These are phyloP conservation scores for Rhodotorula taiwanensis DNA, from an alignment of 768 basidiomycete species.

Conservation along the genomic window DNA sequence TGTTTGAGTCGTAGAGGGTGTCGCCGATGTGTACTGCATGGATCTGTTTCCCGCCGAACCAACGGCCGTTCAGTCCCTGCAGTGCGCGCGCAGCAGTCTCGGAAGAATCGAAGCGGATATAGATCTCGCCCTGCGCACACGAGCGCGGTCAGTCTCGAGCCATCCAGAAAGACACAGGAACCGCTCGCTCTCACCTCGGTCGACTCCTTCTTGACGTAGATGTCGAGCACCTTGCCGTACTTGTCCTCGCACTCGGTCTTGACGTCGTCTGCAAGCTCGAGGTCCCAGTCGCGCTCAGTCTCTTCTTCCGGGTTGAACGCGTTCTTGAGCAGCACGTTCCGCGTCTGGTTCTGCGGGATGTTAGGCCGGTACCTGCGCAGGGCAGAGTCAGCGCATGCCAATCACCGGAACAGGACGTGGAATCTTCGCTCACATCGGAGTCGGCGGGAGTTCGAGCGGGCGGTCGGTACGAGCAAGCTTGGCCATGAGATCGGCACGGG, in stretches of 20 bases:
- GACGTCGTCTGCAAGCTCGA: constrained; percentile 90
- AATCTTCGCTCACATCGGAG: constrained; percentile 32
- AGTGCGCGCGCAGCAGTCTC: constrained; percentile 76
- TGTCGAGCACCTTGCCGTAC: constrained; percentile 76
- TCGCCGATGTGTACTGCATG: constrained; percentile 29
- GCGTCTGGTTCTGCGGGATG: constrained; percentile 52
- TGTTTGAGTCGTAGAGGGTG: constrained; percentile 21
- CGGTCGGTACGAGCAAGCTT: constrained; percentile 87
- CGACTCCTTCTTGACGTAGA: constrained; percentile 90
- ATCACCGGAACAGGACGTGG: background rate
- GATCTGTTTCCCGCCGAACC: constrained; percentile 54
- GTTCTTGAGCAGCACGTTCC: constrained; percentile 63
- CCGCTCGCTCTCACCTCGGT: constrained; percentile 67
- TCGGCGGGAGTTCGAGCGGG: constrained; percentile 19
- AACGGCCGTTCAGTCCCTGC: constrained; percentile 86
- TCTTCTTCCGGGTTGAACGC: constrained; percentile 99
- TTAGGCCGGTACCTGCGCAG: constrained; percentile 60
- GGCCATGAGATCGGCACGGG: constrained; percentile 99
- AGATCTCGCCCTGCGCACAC: constrained; percentile 77
- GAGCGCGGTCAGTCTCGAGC: constrained; percentile 2
- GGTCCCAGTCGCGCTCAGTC: constrained; percentile 93
- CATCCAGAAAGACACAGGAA: constrained; percentile 14
- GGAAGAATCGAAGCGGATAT: constrained; percentile 76
- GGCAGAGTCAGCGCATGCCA: background rate
- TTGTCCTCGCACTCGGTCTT: constrained; percentile 86